phyloP scores from a whole-genome alignment of 495 filamentous ascomycete species.

The Aspergillus nidulans region DNA sequence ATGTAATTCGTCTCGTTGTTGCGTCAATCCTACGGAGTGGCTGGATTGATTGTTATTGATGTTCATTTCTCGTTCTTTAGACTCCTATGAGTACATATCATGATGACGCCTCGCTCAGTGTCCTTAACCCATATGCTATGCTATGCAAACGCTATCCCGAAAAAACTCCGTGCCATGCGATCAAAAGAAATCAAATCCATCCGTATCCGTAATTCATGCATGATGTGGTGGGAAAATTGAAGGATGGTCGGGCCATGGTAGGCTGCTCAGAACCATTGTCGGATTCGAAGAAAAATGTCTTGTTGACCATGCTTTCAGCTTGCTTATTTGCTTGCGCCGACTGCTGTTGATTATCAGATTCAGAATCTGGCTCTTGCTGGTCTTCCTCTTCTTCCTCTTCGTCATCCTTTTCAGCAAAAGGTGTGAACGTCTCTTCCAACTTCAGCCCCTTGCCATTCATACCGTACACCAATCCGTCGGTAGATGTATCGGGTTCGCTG shows the following conservation, averaged over 20 bases:
- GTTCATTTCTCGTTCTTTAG: too few relatives aligned
- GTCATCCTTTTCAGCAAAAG: slow-evolving; percentile 55
- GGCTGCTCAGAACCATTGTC: slow-evolving; percentile 35
- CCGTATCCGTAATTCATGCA: slow-evolving; percentile 42
- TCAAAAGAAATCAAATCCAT: slow-evolving; percentile 33
- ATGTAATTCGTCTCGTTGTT: neutral
- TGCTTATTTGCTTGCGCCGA: slow-evolving; percentile 30
- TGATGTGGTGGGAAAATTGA: slow-evolving; percentile 25
- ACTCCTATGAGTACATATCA: neutral
- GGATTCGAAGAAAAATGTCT: slow-evolving; percentile 45
- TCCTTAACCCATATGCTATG: slow-evolving; percentile 30
- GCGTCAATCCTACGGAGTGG: too few relatives aligned
- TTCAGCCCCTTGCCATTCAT: slow-evolving; percentile 69
- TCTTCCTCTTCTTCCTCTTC: slow-evolving; percentile 42
- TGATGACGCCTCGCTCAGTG: slow-evolving; percentile 5
- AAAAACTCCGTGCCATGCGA: slow-evolving; percentile 39
- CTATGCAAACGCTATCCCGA: slow-evolving; percentile 12
- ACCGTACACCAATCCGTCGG: slow-evolving; percentile 42
- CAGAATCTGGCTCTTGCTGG: slow-evolving; percentile 17
- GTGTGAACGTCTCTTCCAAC: slow-evolving; percentile 78
- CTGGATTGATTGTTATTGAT: neutral
- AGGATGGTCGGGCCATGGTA: slow-evolving; percentile 27
- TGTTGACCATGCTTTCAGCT: slow-evolving; percentile 35
- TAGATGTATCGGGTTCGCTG: slow-evolving; percentile 55
- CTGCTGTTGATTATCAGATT: slow-evolving; percentile 2